Evolutionary conservation across 495 filamentous ascomycete genomes (phyloP), one percentile per base, ranked within the genome.

Genomic region (Neurospora sp.): DNA sequence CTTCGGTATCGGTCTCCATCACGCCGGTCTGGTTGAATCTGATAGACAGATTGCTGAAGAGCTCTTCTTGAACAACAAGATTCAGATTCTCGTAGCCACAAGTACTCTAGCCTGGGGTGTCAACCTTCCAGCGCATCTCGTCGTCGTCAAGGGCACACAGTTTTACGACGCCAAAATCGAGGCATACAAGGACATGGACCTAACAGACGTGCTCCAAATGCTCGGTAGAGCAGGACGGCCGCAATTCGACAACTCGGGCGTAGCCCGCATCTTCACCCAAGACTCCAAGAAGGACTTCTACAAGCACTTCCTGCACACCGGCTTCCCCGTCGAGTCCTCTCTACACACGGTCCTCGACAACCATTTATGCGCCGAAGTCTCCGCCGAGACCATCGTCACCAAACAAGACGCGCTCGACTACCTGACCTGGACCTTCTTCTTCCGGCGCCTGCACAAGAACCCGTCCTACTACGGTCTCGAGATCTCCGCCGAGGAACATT

Each of bases 261-360:
- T 98, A 75, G 96, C 96, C 11, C 89, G 94, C 38, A 98, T 99
- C 76, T 97, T 98, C 82, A 98, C 96, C 0, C 94, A 99, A 78
- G 95, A 98, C 73, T 84, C 94, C 13, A 99, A 98, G 85, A 99
- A 99, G 82, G 93, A 93, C n/a, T 99, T 98, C 83, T 99, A 99
- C 84, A 99, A 98, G 85, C 94, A 99, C 83, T 99, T 99, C 80
- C 81, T 99, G 66, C 96, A 99, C 78, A 98, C 96, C 13, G 96
- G 96, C 5, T 99, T 99, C 82, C 96, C 96, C 0, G 96, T 99
- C 34, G 96, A 99, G 81, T 97, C 94, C 9, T 94, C 94, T 4
- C 85, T 99, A 24, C 96, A 99, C 84, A 97, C 96, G 31, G 96
- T 97, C 1, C 85, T 98, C 4, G 96, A 98, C 81, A 97, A 99